These are phyloP conservation scores for Porphyra umbilicalis DNA, from an alignment of 31 red algal genomes.

Conservation along the genomic window DNA sequence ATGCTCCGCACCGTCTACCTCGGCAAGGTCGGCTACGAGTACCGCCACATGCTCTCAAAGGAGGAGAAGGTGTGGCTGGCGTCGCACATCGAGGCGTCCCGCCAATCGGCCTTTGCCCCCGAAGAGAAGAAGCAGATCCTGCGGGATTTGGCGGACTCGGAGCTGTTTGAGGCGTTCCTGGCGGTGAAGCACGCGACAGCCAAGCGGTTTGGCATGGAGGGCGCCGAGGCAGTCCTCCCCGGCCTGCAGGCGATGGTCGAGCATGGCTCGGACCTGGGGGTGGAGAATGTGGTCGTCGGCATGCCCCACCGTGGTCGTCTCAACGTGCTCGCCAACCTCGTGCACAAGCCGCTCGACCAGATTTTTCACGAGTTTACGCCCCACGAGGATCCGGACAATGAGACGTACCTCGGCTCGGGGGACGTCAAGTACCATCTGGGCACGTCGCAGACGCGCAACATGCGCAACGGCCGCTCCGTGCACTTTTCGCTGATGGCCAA, in stretches of 20 bases:
- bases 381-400: conserved; percentile 77
- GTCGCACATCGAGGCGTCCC: conserved; percentile 60
- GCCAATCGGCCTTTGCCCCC: conserved; percentile 25
- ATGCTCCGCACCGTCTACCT: conserved; percentile 77
- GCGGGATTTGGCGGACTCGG: conserved; percentile 56
- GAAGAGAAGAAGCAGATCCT: conserved; percentile 80
- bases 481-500: conserved; percentile 95
- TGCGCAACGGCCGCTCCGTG: conserved; percentile 68
- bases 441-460: conserved; percentile 38
- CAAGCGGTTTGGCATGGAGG: conserved; percentile 98
- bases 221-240: conserved; percentile 90
- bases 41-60: conserved; percentile 89
- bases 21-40: conserved; percentile 94
- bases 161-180: conserved; percentile 95
- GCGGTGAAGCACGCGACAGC: conserved; percentile 84
- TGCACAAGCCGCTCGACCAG: conserved; percentile 71
- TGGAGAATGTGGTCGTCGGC: conserved; percentile 89
- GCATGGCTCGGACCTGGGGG: conserved; percentile 74
- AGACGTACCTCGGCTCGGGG: conserved; percentile 84
- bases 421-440: conserved; percentile 99
- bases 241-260: conserved; percentile 87
- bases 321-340: conserved; percentile 95
- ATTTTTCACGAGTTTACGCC: conserved; percentile 97
- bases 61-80: conserved; percentile 96
- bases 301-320: conserved; percentile 98